Evolutionary conservation across 371 early-diverging fungal genomes (phyloP).

Genomic region (Apophysomyces sp.): DNA sequence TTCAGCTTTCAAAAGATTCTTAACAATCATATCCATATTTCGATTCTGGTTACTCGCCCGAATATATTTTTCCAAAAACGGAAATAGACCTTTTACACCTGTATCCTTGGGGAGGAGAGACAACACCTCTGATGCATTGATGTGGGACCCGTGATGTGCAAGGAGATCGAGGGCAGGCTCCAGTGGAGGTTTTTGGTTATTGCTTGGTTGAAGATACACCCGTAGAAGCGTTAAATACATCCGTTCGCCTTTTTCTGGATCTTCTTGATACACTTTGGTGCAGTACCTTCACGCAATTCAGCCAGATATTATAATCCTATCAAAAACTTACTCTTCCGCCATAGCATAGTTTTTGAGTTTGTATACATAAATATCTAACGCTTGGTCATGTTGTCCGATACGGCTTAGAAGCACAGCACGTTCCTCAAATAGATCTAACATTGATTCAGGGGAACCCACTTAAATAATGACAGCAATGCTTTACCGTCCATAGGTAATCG

Average conservation of each 20-base stretch:
- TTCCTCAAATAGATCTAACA: slow-evolving; percentile 73
- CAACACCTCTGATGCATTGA: slow-evolving; percentile 59
- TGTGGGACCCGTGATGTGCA: slow-evolving; percentile 68
- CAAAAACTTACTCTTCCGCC: slow-evolving; percentile 71
- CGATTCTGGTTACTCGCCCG: slow-evolving; percentile 63
- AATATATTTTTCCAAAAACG: slow-evolving; percentile 70
- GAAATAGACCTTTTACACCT: slow-evolving; percentile 53
- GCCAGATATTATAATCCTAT: background rate
- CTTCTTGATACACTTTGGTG: slow-evolving; percentile 60
- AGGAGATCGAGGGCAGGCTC: slow-evolving; percentile 66
- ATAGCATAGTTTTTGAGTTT: slow-evolving; percentile 68
- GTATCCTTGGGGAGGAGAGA: slow-evolving; percentile 59
- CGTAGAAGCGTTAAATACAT: slow-evolving; percentile 68
- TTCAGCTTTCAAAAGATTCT: slow-evolving; percentile 71
- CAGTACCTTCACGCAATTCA: slow-evolving; percentile 58
- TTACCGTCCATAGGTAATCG: slow-evolving; percentile 73
- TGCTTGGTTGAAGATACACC: slow-evolving; percentile 60
- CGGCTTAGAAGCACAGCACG: slow-evolving; percentile 80
- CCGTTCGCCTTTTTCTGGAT: slow-evolving; percentile 51
- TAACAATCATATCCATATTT: slow-evolving; percentile 68
- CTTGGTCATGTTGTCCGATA: slow-evolving; percentile 86
- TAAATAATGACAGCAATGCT: background rate
- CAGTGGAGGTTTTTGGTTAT: slow-evolving; percentile 51
- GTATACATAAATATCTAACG: slow-evolving; percentile 79
- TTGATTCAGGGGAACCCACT: background rate